These are phyloP conservation scores for Aspergillus sp. DNA, from an alignment of 2,329 filamentous ascomycete genomes.

Conservation along the genomic window DNA sequence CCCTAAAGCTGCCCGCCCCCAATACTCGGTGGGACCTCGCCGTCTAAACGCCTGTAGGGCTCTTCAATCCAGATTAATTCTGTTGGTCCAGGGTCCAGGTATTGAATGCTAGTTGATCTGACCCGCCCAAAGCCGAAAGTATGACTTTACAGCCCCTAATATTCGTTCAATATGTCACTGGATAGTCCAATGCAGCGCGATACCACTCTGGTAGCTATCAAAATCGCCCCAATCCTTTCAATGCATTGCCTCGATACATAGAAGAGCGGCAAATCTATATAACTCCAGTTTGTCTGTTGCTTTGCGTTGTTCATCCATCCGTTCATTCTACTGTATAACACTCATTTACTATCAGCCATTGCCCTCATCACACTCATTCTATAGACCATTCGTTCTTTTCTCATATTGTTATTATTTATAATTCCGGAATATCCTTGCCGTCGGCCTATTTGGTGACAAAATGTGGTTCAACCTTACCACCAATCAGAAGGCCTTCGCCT, in stretches of 20 bases:
- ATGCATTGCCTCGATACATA: not conserved
- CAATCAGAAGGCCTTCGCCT: not conserved
- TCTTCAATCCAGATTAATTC: no score
- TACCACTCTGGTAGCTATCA: not conserved
- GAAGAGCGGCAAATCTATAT: not conserved
- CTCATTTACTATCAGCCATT: not conserved
- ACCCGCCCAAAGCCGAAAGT: no score
- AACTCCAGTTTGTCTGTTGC: not conserved
- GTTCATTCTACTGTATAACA: not conserved
- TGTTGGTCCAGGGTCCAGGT: no score
- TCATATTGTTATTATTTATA: not conserved
- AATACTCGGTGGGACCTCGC: no score
- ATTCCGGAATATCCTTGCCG: not conserved
- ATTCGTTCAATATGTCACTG: not conserved
- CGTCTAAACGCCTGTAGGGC: no score
- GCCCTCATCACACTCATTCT: not conserved
- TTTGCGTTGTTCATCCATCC: not conserved
- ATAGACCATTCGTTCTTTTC: not conserved
- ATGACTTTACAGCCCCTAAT: no score
- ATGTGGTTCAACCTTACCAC: not conserved
- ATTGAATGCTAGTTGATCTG: no score
- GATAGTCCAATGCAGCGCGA: not conserved
- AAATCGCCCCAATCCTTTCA: not conserved
- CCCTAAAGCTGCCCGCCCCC: no score
- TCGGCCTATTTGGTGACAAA: not conserved